These are phyloP conservation scores for Takashimella tepidaria DNA, from an alignment of 1,284 basidiomycete species.

Conservation along the genomic window DNA sequence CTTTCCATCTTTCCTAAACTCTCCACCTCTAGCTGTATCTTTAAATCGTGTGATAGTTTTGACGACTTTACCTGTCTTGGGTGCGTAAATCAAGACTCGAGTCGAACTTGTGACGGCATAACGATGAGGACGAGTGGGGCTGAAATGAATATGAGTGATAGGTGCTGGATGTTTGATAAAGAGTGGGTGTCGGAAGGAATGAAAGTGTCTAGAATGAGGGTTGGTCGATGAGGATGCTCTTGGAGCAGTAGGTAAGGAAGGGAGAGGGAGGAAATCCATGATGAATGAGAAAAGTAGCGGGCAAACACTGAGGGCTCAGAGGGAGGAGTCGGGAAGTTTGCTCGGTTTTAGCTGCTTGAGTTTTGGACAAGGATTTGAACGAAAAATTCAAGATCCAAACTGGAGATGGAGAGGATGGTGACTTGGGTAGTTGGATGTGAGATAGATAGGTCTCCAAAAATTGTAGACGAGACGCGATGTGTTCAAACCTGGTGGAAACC, in stretches of 20 bases:
- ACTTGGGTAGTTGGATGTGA: no score
- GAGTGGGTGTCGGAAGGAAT: slow-evolving; percentile 47
- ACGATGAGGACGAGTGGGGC: slow-evolving; percentile 74
- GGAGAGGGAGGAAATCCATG: slow-evolving; percentile 46
- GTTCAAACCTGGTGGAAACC: no score
- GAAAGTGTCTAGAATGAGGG: slow-evolving; percentile 47
- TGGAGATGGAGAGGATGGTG: no score
- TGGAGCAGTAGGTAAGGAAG: slow-evolving; percentile 40
- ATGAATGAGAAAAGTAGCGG: slow-evolving; percentile 2
- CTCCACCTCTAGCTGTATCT: slow-evolving; percentile 83
- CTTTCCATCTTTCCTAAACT: slow-evolving; percentile 87
- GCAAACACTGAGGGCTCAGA: no score
- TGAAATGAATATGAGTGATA: slow-evolving; percentile 86
- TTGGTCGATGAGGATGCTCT: slow-evolving; percentile 37
- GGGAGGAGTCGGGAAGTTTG: background rate
- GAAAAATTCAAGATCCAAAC: no score
- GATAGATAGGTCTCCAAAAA: no score
- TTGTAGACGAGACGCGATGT: no score
- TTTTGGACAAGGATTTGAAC: no score
- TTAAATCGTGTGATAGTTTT: slow-evolving; percentile 97
- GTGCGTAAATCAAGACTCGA: slow-evolving; percentile 91
- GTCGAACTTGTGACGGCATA: slow-evolving; percentile 95
- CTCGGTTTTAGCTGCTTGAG: no score
- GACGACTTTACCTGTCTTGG: slow-evolving; percentile 86
- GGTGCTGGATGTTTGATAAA: slow-evolving; percentile 88